Evolutionary conservation across 768 basidiomycete genomes (phyloP).

Genomic region (Chlorophyllum brunneum): DNA sequence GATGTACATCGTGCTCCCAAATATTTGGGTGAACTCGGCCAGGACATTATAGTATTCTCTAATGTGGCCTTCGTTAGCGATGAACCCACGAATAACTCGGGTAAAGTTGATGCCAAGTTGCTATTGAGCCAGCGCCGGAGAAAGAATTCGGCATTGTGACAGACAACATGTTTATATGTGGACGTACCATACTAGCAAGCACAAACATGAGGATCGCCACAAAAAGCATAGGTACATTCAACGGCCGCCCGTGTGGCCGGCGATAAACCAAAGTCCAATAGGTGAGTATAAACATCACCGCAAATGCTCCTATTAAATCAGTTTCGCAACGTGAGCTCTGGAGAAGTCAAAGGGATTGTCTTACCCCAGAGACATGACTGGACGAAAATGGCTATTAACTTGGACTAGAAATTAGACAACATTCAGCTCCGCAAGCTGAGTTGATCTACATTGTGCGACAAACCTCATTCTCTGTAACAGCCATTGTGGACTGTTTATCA

Average conservation of each 20-base stretch:
- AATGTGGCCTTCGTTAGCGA: conserved; percentile 24
- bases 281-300: conserved; percentile 26
- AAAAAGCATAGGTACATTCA: conserved; percentile 28
- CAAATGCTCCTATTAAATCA: conserved; percentile 21
- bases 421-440: background rate
- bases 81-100: conserved; percentile 33
- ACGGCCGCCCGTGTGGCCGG: conserved; percentile 20
- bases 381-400: conserved; percentile 25
- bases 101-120: conserved; percentile 33
- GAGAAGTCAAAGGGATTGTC: background rate
- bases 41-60: conserved; percentile 29
- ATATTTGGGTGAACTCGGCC: conserved; percentile 31
- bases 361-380: conserved; percentile 25
- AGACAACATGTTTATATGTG: background rate
- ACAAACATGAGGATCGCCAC: conserved; percentile 29
- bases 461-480: conserved; percentile 15
- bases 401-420: conserved; percentile 11
- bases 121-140: conserved; percentile 14
- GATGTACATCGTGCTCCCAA: conserved; percentile 33
- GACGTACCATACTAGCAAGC: conserved; percentile 27
- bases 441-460: background rate
- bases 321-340: background rate
- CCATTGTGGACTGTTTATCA: conserved; percentile 3
- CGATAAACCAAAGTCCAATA: conserved; percentile 26
- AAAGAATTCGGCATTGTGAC: background rate